Conservation (phyloP, 441 rosid species). For the Syzygium malaccense region DNA sequence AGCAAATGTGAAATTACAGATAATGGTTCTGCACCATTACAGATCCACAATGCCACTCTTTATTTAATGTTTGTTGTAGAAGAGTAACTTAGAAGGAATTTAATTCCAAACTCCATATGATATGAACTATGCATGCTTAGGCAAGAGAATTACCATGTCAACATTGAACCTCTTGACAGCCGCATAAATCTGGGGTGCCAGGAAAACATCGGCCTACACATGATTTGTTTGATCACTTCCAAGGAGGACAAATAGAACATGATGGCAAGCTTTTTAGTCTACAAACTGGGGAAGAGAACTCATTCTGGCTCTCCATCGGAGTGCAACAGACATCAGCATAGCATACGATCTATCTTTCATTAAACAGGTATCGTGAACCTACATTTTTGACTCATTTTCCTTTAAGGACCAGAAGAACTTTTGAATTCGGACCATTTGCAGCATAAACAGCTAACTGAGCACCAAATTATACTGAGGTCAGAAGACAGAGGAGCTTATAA, state of each 20-base stretch:
- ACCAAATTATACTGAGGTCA: not conserved
- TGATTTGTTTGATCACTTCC: not conserved
- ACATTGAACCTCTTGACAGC: conserved; percentile 48
- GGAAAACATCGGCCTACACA: conserved; percentile 74
- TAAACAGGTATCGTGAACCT: not conserved
- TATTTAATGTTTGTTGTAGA: not conserved
- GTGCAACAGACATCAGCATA: not conserved
- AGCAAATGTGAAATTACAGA: not conserved
- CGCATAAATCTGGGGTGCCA: conserved; percentile 57
- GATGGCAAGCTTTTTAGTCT: not conserved
- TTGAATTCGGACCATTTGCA: not conserved
- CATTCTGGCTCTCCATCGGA: not conserved
- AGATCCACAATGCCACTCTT: not conserved
- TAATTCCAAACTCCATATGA: not conserved
- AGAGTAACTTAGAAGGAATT: not conserved
- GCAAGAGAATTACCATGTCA: conserved; percentile 49
- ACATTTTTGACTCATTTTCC: not conserved
- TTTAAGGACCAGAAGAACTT: not conserved
- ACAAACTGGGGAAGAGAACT: not conserved
- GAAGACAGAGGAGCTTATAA: not conserved
- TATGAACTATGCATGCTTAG: not conserved
- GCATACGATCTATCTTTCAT: not conserved
- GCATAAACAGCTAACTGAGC: not conserved
- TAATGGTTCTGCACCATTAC: not conserved
- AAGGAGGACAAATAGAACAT: not conserved